Evolutionary conservation across 2,329 filamentous ascomycete species (phyloP), one percentile per base, ranked within the genome.

Genomic region (Diplodia sapinea): DNA sequence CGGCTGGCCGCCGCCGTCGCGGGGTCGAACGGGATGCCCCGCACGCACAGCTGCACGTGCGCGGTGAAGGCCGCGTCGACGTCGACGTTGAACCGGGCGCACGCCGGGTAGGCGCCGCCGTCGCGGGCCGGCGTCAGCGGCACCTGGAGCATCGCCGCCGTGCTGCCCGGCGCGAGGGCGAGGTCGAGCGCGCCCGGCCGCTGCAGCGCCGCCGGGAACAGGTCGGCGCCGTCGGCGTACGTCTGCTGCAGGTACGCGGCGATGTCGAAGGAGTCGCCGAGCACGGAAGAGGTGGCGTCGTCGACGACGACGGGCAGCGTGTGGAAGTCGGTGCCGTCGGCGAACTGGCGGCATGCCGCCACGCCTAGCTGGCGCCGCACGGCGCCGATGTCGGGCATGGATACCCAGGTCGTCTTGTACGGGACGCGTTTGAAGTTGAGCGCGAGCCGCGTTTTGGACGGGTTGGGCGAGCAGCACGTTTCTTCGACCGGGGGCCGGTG

Each of bases 241-340:
- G 74, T 80, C 1, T 81, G 76, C 29, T 89, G 82, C 1, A 90
- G 80, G 71, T 89, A 85, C 31, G 83, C 76, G 7, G 88, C 88
- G 69, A 90, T 90, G 64, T 90, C 88, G 72, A 89, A 88, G 2
- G 87, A 87, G 76, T n/a, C n/a, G n/a, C n/a, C n/a, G n/a, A n/a
- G n/a, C n/a, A n/a, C n/a, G n/a, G n/a, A n/a, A n/a, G n/a, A n/a
- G n/a, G n/a, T n/a, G n/a, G n/a, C n/a, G n/a, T n/a, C n/a, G n/a
- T n/a, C n/a, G 0, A 78, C 71, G 26, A 90, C 74, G 51, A 89
- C 80, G 1, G 88, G 88, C 0, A 90, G 81, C 2, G 88, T 91
- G 76, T 82, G 82, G 77, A 82, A 90, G 71, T 88, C 85, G 40
- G 77, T 79, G 51, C 87, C 87, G 71, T 89, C 83, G 69, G 80